Evolutionary conservation across 2,329 filamentous ascomycete species (phyloP).

Genomic region (Trichoderma harzianum): DNA sequence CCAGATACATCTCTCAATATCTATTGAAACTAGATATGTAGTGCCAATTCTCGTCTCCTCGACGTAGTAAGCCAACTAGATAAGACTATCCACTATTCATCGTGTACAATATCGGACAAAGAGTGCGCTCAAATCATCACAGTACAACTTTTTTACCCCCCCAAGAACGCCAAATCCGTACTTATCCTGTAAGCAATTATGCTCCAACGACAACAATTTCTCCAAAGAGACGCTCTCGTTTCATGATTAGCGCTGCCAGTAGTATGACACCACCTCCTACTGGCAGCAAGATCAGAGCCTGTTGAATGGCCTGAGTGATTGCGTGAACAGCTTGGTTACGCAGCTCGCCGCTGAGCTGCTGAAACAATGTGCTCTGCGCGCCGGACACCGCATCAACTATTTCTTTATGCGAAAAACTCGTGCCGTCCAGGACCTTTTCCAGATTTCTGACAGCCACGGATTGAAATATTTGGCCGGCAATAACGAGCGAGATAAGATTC

Average conservation of each 20-base stretch:
- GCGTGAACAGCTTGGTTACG: background rate
- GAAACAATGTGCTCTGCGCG: background rate
- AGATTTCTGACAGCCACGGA: background rate
- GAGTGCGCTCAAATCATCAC: background rate
- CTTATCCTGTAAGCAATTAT: background rate
- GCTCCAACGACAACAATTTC: background rate
- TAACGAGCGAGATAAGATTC: background rate
- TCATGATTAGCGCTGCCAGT: background rate
- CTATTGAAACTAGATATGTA: background rate
- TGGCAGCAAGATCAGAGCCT: background rate
- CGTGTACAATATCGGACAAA: background rate
- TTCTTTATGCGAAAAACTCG: background rate
- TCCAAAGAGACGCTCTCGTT: background rate
- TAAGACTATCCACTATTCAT: background rate
- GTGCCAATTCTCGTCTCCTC: background rate
- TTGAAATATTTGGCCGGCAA: background rate
- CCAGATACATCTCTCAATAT: background rate
- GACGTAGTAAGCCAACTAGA: background rate
- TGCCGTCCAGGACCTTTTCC: background rate
- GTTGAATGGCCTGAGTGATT: background rate
- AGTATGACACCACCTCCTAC: background rate
- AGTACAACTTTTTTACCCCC: background rate
- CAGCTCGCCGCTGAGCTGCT: background rate
- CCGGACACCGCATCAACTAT: background rate
- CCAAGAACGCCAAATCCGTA: background rate